Conservation (phyloP, 2,329 filamentous ascomycete genomes). For the Aspergillus fumigatiaffinis region DNA sequence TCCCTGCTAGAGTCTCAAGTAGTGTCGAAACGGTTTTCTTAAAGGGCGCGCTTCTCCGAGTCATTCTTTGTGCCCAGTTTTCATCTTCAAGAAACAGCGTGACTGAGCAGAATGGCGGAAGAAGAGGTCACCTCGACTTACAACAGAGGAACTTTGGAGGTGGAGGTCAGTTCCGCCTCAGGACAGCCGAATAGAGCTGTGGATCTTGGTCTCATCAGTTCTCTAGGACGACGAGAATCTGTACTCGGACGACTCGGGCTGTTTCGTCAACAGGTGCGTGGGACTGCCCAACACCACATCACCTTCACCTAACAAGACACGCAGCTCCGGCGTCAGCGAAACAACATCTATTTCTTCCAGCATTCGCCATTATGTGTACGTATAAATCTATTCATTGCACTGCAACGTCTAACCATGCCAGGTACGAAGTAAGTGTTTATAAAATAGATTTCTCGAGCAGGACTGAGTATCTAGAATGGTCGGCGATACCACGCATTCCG, state of each 20-base stretch:
- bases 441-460: too few relatives aligned
- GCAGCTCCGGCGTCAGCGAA: neutral
- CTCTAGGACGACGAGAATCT: neutral
- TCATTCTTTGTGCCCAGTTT: neutral
- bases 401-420: neutral
- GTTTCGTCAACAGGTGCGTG: neutral
- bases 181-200: too few relatives aligned
- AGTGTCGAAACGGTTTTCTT: neutral
- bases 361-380: neutral
- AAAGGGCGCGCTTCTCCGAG: neutral
- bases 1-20: neutral
- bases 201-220: neutral
- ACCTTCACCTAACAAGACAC: neutral
- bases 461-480: slow-evolving; percentile 1
- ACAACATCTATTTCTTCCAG: neutral
- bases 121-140: neutral
- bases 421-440: neutral
- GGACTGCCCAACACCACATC: neutral
- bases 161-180: neutral
- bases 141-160: neutral
- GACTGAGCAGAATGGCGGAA: neutral
- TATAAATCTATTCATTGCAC: neutral
- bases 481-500: slow-evolving; percentile 6
- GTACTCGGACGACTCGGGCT: neutral
- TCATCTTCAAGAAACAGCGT: neutral